Base-by-base conservation (phyloP, 2,329 filamentous ascomycete genomes). In the Xylariaceae sp. region DNA sequence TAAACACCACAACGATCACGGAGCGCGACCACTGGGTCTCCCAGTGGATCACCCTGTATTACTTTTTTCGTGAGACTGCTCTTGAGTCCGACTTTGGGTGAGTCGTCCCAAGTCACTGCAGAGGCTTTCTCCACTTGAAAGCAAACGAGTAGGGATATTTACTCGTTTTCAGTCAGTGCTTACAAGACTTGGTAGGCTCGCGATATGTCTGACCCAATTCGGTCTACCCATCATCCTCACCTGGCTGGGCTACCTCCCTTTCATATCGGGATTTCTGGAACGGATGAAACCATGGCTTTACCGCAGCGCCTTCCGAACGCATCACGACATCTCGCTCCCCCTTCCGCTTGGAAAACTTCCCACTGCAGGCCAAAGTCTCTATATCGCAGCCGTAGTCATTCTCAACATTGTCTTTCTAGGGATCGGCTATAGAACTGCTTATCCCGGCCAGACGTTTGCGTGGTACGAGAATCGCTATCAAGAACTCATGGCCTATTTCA, bases 351-450 rank as follows among this genome's bases (percentile, higher is more conserved):
- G 63, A 2, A 66, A 68, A 40, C 57, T 58, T 3, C 50, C 50
- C 13, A 52, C 50, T 1, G 30, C 37, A 4, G 50, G 50, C 4
- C 48, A 50, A 19, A 37, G 38, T 8, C 43, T 81, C 58, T 85
- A 88, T 57, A 85, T 88, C 50, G 79, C 79, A 9, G 73, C 87
- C 54, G 87, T 89, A 67, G 87, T 88, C 62, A 76, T 87, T 24
- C 61, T 87, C 44, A 85, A 89, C 41, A 19, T 52, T 29, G 18
- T 48, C 9, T 40, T 52, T 3, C 16, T 35, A 8, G 32, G 39
- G 4, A 38, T 45, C 19, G 39, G 38, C 17, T 47, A 47, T 26
- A 16, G 19, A 22, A 17, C 33, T 13, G n/a, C n/a, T 7, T 19
- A 35, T 16, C 33, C 33, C 33, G 17, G 17, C 38, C 17, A 13